Percentiles rank a stretch among this genome's conserved stretches.
Evolutionary conservation across 106 monocot genomes (phyloP).

Genomic region (Apostasia shenzhenica): DNA sequence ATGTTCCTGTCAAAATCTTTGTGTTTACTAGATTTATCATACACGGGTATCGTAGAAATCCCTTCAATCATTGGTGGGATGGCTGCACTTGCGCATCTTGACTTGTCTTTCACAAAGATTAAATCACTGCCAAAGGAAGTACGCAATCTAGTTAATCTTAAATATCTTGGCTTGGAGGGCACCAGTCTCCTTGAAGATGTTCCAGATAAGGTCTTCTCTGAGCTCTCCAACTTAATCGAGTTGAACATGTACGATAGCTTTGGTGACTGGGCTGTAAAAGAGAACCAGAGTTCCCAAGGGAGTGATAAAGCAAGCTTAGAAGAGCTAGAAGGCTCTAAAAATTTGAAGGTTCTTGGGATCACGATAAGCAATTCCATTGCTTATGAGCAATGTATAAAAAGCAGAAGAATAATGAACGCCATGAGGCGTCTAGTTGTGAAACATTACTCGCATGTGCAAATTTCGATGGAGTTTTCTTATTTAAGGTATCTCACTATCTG

Average conservation of each 20-base stretch:
- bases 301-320: background rate
- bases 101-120: slow-evolving; percentile 8
- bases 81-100: background rate
- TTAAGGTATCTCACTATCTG: background rate
- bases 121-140: slow-evolving; percentile 8
- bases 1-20: background rate
- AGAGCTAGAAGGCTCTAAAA: background rate
- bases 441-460: slow-evolving; percentile 9
- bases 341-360: slow-evolving; percentile 4
- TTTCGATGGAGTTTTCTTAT: slow-evolving; percentile 2
- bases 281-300: background rate
- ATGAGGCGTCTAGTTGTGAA: slow-evolving; percentile 10
- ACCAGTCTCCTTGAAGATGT: slow-evolving; percentile 2
- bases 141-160: slow-evolving; percentile 1
- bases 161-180: background rate
- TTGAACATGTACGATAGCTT: background rate
- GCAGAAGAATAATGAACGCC: background rate
- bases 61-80: background rate
- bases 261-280: background rate
- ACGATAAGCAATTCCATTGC: background rate
- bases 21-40: slow-evolving; percentile 8
- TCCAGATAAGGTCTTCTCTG: background rate
- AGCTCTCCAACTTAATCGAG: slow-evolving; percentile 1
- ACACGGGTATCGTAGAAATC: slow-evolving; percentile 3
- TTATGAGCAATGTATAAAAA: background rate